These are phyloP conservation scores for Chloranthus sessilifolius DNA, from an alignment of 164 flowering plant species.

Conservation along the genomic window DNA sequence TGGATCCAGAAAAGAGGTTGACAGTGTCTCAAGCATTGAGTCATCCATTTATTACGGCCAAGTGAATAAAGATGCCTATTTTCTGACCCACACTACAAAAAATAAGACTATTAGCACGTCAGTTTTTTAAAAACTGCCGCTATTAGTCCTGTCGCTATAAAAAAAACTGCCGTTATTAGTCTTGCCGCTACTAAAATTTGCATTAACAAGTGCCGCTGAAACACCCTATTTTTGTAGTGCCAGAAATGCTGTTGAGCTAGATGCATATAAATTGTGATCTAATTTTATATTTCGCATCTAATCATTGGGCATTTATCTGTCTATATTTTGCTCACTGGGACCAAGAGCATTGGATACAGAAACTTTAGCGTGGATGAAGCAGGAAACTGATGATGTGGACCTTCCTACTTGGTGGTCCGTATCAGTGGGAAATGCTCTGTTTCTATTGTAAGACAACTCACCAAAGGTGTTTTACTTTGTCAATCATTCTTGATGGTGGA, in stretches of 20 bases:
- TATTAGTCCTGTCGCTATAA: too few relatives aligned
- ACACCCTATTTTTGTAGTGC: too few relatives aligned
- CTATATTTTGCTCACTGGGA: conserved; percentile 47
- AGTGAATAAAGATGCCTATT: conserved; percentile 89
- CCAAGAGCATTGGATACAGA: conserved; percentile 34
- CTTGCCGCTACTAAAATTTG: too few relatives aligned
- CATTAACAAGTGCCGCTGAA: too few relatives aligned
- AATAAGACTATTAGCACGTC: too few relatives aligned
- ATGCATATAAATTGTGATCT: conserved; percentile 47
- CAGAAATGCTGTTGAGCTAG: conserved; percentile 66
- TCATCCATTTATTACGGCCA: conserved; percentile 99
- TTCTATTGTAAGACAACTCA: conserved; percentile 97
- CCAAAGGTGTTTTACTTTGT: conserved; percentile 70
- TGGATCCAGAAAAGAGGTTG: conserved; percentile 97
- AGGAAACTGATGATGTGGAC: conserved; percentile 34
- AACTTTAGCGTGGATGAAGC: conserved; percentile 51
- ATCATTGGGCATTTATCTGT: conserved; percentile 66
- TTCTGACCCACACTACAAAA: too few relatives aligned
- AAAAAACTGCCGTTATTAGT: too few relatives aligned
- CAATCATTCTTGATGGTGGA: conserved; percentile 54
- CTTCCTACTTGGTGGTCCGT: conserved; percentile 63
- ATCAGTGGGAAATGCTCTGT: conserved; percentile 74
- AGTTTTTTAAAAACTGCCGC: too few relatives aligned
- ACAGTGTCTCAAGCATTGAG: conserved; percentile 91
- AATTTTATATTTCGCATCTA: conserved; percentile 55